A percentile compares a stretch with the other conserved stretches of the same genome.
Evolutionary conservation across 805 yeast genomes (phyloP).

Genomic region (Spathaspora gorwiae): DNA sequence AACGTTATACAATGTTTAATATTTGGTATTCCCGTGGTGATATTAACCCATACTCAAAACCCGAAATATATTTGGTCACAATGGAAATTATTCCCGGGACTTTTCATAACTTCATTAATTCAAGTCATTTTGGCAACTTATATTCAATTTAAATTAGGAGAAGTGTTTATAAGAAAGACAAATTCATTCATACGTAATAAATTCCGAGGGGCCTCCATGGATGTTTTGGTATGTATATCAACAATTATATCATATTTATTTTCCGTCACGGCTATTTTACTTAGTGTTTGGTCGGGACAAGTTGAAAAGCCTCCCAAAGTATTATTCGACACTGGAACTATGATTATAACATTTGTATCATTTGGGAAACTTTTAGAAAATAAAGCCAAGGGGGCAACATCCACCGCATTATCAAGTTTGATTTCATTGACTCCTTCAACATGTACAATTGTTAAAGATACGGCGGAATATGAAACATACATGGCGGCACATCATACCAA

Average conservation of each 20-base stretch:
- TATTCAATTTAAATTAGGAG: slow-evolving; percentile 65
- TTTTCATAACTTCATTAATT: slow-evolving; percentile 59
- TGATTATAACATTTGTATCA: slow-evolving; percentile 80
- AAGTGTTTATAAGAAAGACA: slow-evolving; percentile 61
- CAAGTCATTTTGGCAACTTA: slow-evolving; percentile 55
- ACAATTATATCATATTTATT: slow-evolving; percentile 74
- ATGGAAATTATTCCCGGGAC: slow-evolving; percentile 49
- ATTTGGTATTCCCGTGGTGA: slow-evolving; percentile 60
- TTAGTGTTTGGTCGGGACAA: slow-evolving; percentile 41
- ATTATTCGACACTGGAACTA: slow-evolving; percentile 80
- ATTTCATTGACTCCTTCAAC: slow-evolving; percentile 75
- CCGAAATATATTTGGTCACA: slow-evolving; percentile 23
- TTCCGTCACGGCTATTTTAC: slow-evolving; percentile 59
- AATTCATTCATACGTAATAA: slow-evolving; percentile 61
- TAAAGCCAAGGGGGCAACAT: slow-evolving; percentile 89
- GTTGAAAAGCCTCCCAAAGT: slow-evolving; percentile 53
- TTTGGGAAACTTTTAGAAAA: slow-evolving; percentile 90
- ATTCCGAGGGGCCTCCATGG: slow-evolving; percentile 73
- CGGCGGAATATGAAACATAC: slow-evolving; percentile 18
- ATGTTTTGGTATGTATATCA: slow-evolving; percentile 78
- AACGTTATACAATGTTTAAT: slow-evolving; percentile 49
- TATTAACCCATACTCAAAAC: slow-evolving; percentile 46
- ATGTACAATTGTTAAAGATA: slow-evolving; percentile 58
- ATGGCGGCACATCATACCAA: slow-evolving; percentile 5
- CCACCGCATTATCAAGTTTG: slow-evolving; percentile 78